A percentile compares a stretch with the other conserved stretches of the same genome.
Conservation (phyloP, 2,329 filamentous ascomycete species). For the Colletotrichum australisinense region DNA sequence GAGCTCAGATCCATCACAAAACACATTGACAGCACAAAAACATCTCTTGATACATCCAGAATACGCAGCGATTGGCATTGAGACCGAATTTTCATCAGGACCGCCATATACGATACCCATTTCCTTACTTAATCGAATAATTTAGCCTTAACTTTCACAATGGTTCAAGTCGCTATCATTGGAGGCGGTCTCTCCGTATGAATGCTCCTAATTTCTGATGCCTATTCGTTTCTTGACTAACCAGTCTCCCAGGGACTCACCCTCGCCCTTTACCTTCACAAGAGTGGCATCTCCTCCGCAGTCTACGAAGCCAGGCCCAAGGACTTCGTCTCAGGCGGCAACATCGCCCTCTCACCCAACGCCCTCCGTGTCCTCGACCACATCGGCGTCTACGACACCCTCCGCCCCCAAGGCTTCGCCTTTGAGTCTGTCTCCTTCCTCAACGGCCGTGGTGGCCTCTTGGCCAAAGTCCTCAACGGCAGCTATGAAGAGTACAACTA, state of each 20-base stretch:
- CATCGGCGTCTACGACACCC: slow-evolving; percentile 58
- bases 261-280: slow-evolving; percentile 65
- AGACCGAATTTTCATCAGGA: not conserved
- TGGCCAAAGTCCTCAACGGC: slow-evolving; percentile 60
- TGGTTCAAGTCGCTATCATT: not conserved
- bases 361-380: slow-evolving; percentile 63
- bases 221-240: not conserved
- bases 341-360: slow-evolving; percentile 70
- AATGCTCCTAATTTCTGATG: too few species aligned
- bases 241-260: slow-evolving; percentile 53
- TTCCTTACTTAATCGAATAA: not conserved
- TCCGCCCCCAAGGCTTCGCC: slow-evolving; percentile 57
- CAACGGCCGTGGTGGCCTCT: slow-evolving; percentile 44
- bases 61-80: not conserved
- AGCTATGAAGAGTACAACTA: slow-evolving; percentile 60
- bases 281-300: slow-evolving; percentile 58
- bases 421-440: slow-evolving; percentile 62
- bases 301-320: slow-evolving; percentile 62
- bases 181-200: not conserved
- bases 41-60: too few species aligned
- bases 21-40: not conserved
- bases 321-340: slow-evolving; percentile 61
- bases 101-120: not conserved
- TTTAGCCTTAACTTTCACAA: not conserved
- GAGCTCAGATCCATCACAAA: not conserved